A percentile compares a stretch with the other conserved stretches of the same genome.
Evolutionary conservation across 306 rosid genomes (phyloP).

Genomic region (Citrullus mucosospermus): DNA sequence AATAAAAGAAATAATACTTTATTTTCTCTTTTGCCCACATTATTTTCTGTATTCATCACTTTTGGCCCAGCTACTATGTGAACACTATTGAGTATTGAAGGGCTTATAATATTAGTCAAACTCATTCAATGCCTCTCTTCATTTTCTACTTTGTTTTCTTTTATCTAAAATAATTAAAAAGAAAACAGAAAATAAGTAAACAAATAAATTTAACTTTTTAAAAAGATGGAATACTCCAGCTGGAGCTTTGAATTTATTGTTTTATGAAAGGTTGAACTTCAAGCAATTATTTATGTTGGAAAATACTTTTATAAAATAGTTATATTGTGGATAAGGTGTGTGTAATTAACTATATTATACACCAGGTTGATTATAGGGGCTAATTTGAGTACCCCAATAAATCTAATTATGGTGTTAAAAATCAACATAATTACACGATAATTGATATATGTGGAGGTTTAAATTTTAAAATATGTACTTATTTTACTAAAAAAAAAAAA

Average conservation of each 20-base stretch:
- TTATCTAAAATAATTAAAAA: neutral
- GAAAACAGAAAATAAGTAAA: neutral
- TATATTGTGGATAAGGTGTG: neutral
- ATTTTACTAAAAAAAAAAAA: too few relatives aligned
- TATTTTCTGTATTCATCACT: neutral
- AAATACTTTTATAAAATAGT: neutral
- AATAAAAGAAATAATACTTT: neutral
- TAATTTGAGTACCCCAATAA: neutral
- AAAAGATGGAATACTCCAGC: neutral
- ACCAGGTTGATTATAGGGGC: neutral
- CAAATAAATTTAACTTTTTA: neutral
- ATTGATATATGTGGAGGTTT: too few relatives aligned
- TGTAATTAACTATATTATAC: neutral
- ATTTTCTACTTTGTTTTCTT: neutral
- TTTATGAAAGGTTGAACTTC: neutral
- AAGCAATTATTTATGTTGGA: neutral
- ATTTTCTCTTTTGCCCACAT: neutral
- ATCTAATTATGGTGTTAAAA: too few relatives aligned
- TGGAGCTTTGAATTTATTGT: neutral
- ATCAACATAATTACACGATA: too few relatives aligned
- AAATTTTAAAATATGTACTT: too few relatives aligned
- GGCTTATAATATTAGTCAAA: neutral
- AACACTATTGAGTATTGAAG: neutral
- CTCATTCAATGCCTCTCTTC: neutral
- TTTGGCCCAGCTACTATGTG: neutral